These are phyloP conservation scores for Triticum monococcum DNA, from an alignment of 176 grass and related monocot genomes.

Conservation along the genomic window DNA sequence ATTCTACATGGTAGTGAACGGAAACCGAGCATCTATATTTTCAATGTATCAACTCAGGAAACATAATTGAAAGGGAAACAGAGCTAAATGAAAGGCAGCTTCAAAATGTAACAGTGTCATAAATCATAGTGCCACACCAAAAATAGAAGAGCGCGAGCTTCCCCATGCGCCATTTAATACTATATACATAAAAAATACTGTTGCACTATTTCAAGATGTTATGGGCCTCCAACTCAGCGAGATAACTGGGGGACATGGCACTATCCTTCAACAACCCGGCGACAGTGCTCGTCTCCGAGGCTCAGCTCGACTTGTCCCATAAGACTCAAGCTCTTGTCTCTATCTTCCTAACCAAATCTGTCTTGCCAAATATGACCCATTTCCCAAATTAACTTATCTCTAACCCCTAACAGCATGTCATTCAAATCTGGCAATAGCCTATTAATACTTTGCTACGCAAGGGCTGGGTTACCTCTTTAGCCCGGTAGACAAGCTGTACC, in stretches of 20 bases:
- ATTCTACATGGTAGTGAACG: neutral
- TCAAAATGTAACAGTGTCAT: neutral
- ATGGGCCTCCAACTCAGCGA: neutral
- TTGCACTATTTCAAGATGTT: neutral
- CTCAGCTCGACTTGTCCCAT: neutral
- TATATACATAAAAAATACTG: neutral
- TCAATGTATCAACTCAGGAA: conserved; percentile 8
- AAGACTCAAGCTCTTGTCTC: neutral
- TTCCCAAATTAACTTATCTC: neutral
- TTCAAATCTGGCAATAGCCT: neutral
- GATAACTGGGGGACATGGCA: neutral
- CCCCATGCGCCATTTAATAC: neutral
- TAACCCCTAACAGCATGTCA: neutral
- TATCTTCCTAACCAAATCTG: neutral
- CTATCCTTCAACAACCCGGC: neutral
- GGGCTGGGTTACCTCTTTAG: neutral
- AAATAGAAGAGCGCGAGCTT: too few species aligned
- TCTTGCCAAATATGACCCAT: neutral
- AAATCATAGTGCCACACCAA: too few species aligned
- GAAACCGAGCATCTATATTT: neutral
- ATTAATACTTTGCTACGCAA: neutral
- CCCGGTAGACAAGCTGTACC: neutral
- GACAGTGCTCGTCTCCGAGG: neutral
- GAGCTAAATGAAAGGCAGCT: neutral
- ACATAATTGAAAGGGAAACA: neutral